Percentiles rank a stretch among this genome's conserved stretches.
Conservation (phyloP, 495 filamentous ascomycete species). For the Tuber calosporum region DNA sequence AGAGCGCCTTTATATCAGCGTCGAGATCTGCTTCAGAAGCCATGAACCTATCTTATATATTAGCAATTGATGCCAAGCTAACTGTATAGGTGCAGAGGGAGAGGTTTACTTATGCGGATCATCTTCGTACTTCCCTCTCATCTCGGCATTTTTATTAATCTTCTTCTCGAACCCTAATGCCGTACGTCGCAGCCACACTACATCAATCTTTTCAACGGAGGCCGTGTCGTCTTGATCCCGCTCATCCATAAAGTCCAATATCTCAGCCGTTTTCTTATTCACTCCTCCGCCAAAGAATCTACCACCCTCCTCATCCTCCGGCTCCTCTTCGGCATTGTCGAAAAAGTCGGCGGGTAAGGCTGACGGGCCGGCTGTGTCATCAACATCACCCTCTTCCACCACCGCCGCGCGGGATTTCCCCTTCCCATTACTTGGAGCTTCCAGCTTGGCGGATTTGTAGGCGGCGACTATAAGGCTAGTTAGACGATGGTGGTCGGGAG, state of each 20-base stretch:
- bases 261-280: slow-evolving; percentile 67
- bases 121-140: slow-evolving; percentile 77
- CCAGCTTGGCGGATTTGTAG: slow-evolving; percentile 72
- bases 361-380: slow-evolving; percentile 55
- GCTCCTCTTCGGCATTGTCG: slow-evolving; percentile 53
- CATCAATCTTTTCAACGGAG: slow-evolving; percentile 68
- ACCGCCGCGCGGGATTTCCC: slow-evolving; percentile 54
- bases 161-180: slow-evolving; percentile 83
- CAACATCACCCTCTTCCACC: slow-evolving; percentile 57
- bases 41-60: slow-evolving; percentile 55
- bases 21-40: slow-evolving; percentile 85
- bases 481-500: slow-evolving; percentile 4
- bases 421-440: slow-evolving; percentile 52
- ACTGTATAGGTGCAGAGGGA: background rate
- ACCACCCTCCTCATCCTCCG: slow-evolving; percentile 78
- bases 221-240: slow-evolving; percentile 53
- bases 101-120: slow-evolving; percentile 72
- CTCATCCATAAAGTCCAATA: slow-evolving; percentile 82
- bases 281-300: slow-evolving; percentile 94
- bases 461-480: slow-evolving; percentile 48
- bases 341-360: slow-evolving; percentile 56
- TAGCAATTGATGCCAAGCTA: slow-evolving; percentile 2
- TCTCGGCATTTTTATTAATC: slow-evolving; percentile 85
- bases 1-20: slow-evolving; percentile 77
- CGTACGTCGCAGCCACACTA: slow-evolving; percentile 71